Conservation (phyloP, 176 grass and related monocot species). For the Elymus sibiricus region DNA sequence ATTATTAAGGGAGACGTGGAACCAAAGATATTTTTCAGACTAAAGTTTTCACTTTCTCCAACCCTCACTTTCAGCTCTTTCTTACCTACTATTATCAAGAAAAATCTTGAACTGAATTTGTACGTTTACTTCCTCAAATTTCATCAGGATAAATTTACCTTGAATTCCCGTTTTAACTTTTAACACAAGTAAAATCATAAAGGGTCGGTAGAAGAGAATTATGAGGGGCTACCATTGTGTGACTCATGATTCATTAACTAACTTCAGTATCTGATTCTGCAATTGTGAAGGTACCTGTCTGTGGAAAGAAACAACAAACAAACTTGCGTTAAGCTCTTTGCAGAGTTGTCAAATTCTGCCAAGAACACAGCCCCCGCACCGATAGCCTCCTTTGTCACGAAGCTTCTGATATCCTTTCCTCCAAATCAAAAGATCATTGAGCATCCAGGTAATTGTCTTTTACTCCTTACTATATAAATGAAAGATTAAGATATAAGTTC, state of each 20-base stretch:
- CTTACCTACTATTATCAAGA: neutral
- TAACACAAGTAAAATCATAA: neutral
- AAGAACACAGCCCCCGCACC: constrained; percentile 63
- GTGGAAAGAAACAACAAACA: constrained; percentile 97
- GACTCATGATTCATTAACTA: neutral
- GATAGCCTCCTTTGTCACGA: constrained; percentile 87
- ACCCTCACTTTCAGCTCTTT: neutral
- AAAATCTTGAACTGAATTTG: neutral
- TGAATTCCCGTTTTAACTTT: neutral
- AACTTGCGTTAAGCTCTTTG: constrained; percentile 76
- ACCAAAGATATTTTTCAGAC: constrained; percentile 30
- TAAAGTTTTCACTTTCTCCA: constrained; percentile 11
- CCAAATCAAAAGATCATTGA: constrained; percentile 62
- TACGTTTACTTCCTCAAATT: neutral
- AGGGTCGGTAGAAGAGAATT: neutral
- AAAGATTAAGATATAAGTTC: neutral
- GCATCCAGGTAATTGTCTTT: constrained; percentile 63
- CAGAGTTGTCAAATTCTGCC: constrained; percentile 54
- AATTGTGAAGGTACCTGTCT: constrained; percentile 66
- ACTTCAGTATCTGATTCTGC: constrained; percentile 9
- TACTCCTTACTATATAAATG: neutral
- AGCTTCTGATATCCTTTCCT: constrained; percentile 72
- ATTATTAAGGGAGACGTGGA: constrained; percentile 1
- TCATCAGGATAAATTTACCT: neutral
- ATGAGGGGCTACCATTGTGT: neutral